A percentile compares a stretch with the other conserved stretches of the same genome.
phyloP scores from a whole-genome alignment of 2,329 filamentous ascomycete species.

The Colletotrichum lupini region DNA sequence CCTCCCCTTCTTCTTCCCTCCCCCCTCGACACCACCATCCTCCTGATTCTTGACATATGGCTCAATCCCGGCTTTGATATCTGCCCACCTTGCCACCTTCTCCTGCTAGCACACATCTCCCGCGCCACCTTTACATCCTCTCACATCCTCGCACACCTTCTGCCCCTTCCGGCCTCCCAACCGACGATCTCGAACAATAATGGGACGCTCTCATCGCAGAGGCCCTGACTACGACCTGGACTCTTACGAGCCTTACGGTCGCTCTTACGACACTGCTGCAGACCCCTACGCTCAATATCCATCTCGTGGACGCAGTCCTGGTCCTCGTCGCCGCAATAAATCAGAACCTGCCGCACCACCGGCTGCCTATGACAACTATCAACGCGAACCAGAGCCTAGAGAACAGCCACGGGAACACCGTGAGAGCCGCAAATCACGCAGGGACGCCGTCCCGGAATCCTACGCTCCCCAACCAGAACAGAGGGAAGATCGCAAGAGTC shows the following conservation, averaged over 20 bases:
- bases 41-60: not conserved
- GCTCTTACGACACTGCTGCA: slow-evolving; percentile 3
- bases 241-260: slow-evolving; percentile 1
- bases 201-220: slow-evolving; percentile 21
- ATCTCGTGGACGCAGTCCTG: slow-evolving; percentile 25
- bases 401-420: not conserved
- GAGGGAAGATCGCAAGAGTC: not conserved
- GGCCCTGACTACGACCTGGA: slow-evolving; percentile 15
- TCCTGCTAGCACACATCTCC: not conserved
- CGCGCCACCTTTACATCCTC: not conserved
- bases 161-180: not conserved
- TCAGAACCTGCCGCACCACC: slow-evolving; percentile 20
- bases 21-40: not conserved
- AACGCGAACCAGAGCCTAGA: not conserved
- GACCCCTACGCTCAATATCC: slow-evolving; percentile 4
- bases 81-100: not conserved
- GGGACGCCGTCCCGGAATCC: not conserved
- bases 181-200: slow-evolving; percentile 5
- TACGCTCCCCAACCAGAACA: not conserved
- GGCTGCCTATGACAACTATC: not conserved
- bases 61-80: not conserved
- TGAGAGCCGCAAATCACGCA: slow-evolving; percentile 7
- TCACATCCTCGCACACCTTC: not conserved
- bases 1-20: not conserved
- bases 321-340: slow-evolving; percentile 20